A percentile compares a stretch with the other conserved stretches of the same genome.
These are phyloP conservation scores for Monosporascus sp. DNA, from an alignment of 2,329 filamentous ascomycete species.

Conservation along the genomic window DNA sequence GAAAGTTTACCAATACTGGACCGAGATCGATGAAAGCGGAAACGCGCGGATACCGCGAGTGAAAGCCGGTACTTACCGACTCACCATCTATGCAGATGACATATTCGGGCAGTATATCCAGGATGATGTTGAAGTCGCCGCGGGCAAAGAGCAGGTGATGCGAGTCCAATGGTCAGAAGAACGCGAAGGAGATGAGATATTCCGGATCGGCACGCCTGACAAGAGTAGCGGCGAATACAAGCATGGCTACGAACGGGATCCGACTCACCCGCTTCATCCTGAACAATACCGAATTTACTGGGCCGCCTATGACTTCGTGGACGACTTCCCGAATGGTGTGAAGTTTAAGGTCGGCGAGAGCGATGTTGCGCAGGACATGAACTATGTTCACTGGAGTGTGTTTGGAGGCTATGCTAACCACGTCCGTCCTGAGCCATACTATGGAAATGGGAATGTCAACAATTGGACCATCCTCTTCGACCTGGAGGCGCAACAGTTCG, in stretches of 20 bases:
- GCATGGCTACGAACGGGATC: conserved; percentile 48
- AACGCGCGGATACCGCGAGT: conserved; percentile 47
- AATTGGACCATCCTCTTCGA: conserved; percentile 57
- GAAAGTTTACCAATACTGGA: conserved; percentile 60
- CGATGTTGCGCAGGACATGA: conserved; percentile 44
- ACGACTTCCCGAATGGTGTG: conserved; percentile 55
- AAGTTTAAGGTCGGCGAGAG: conserved; percentile 51
- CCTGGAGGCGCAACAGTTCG: conserved; percentile 35
- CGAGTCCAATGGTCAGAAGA: conserved; percentile 48
- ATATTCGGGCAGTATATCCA: conserved; percentile 56
- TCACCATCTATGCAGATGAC: conserved; percentile 58
- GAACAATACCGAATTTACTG: conserved; percentile 59
- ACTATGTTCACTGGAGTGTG: conserved; percentile 62
- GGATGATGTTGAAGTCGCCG: conserved; percentile 41
- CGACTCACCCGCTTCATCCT: conserved; percentile 43
- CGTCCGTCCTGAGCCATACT: conserved; percentile 36
- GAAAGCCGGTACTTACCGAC: conserved; percentile 52
- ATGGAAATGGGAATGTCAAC: conserved; percentile 41
- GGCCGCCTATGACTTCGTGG: conserved; percentile 52
- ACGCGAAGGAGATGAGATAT: conserved; percentile 52
- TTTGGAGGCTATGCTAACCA: conserved; percentile 52
- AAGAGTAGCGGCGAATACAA: conserved; percentile 56
- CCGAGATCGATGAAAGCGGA: conserved; percentile 41
- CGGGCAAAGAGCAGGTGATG: conserved; percentile 34
- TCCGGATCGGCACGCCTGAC: conserved; percentile 58